Conservation (phyloP, 192 early-diverging fungal genomes). For the Backusella australiensis region DNA sequence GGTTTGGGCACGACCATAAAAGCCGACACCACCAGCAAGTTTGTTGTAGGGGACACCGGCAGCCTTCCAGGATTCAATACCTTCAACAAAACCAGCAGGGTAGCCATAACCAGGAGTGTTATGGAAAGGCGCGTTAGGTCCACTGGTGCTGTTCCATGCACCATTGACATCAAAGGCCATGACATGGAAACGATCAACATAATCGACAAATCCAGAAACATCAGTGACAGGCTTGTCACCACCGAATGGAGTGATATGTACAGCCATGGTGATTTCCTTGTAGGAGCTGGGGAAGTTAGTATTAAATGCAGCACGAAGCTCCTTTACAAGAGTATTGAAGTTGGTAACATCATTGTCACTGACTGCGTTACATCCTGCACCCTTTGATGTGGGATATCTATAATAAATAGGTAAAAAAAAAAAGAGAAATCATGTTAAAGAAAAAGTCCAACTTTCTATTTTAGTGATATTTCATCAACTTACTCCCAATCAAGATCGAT, state of each 20-base stretch:
- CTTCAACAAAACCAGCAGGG: conserved; percentile 40
- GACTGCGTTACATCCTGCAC: conserved; percentile 59
- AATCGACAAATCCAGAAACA: conserved; percentile 55
- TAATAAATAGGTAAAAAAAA: not conserved
- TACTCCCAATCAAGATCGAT: conserved; percentile 71
- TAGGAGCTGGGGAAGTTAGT: conserved; percentile 30
- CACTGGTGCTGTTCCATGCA: conserved; percentile 51
- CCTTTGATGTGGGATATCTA: conserved; percentile 58
- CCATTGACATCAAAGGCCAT: conserved; percentile 71
- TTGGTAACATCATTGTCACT: conserved; percentile 47
- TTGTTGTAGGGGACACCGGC: conserved; percentile 58
- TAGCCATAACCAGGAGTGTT: conserved; percentile 29
- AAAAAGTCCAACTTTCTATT: too few species aligned
- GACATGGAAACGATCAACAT: conserved; percentile 64
- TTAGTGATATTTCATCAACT: not conserved
- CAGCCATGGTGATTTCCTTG: conserved; percentile 65
- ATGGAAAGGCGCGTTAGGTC: conserved; percentile 48
- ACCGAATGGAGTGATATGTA: conserved; percentile 61
- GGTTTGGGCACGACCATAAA: conserved; percentile 53
- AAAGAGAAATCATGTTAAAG: not conserved
- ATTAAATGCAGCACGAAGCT: conserved; percentile 52
- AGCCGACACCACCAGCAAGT: conserved; percentile 59
- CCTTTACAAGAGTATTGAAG: conserved; percentile 54
- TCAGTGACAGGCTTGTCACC: conserved; percentile 44
- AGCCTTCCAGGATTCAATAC: conserved; percentile 53